Percentiles rank a stretch among this genome's conserved stretches.
phyloP scores from a whole-genome alignment of 2,329 filamentous ascomycete species.

The Celoporthe dispersa region DNA sequence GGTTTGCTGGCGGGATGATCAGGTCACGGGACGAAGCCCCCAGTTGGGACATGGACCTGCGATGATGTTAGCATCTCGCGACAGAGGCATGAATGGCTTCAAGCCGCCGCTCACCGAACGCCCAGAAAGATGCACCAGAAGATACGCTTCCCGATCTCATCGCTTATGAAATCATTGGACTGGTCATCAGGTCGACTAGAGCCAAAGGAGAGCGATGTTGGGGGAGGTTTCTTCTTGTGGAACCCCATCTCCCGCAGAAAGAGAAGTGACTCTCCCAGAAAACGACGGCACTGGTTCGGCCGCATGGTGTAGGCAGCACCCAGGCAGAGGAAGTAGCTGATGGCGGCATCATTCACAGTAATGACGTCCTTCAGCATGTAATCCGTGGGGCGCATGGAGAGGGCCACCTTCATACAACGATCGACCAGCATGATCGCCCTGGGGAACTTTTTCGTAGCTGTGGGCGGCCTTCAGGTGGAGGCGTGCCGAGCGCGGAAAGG shows the following conservation, averaged over 20 bases:
- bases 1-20: slow-evolving; percentile 76
- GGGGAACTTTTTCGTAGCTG: slow-evolving; percentile 66
- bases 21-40: slow-evolving; percentile 74
- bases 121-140: slow-evolving; percentile 85
- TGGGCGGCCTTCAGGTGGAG: slow-evolving; percentile 71
- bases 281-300: slow-evolving; percentile 69
- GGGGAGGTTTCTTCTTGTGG: slow-evolving; percentile 54
- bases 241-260: slow-evolving; percentile 71
- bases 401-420: slow-evolving; percentile 70
- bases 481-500: slow-evolving; percentile 73
- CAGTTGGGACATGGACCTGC: slow-evolving; percentile 76
- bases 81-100: not conserved
- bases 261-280: slow-evolving; percentile 73
- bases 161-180: slow-evolving; percentile 70
- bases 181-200: slow-evolving; percentile 45
- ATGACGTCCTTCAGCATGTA: slow-evolving; percentile 53
- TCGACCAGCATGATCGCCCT: slow-evolving; percentile 72
- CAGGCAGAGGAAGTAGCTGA: slow-evolving; percentile 76
- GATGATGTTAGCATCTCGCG: slow-evolving; percentile 29
- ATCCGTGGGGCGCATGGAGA: slow-evolving; percentile 65
- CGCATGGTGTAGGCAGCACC: slow-evolving; percentile 70
- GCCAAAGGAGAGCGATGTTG: slow-evolving; percentile 45
- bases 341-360: slow-evolving; percentile 62
- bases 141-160: slow-evolving; percentile 75
- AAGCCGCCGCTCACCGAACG: slow-evolving; percentile 55